Percentiles rank a stretch among this genome's conserved stretches.
phyloP scores from a whole-genome alignment of 345 rosid species.

The Angophora floribunda region DNA sequence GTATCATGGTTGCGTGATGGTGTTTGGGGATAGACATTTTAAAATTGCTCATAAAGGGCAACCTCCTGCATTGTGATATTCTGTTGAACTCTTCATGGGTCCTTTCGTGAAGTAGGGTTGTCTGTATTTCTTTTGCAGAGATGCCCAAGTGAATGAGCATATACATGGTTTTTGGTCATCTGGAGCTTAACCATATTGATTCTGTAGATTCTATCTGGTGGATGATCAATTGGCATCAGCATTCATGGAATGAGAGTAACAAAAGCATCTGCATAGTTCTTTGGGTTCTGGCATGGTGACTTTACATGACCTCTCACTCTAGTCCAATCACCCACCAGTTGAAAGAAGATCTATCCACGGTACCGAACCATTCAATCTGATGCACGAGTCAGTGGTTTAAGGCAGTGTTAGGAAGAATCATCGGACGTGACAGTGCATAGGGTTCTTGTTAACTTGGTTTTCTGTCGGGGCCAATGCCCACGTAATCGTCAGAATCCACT shows the following conservation, averaged over 20 bases:
- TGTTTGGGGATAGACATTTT: neutral
- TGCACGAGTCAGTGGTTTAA: neutral
- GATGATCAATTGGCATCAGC: neutral
- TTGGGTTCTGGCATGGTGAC: neutral
- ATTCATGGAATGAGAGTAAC: neutral
- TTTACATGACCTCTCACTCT: neutral
- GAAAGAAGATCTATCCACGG: neutral
- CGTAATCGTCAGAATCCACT: neutral
- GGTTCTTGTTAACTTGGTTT: neutral
- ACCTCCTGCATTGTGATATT: neutral
- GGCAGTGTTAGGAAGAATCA: neutral
- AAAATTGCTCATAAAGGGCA: neutral
- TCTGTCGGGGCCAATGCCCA: neutral
- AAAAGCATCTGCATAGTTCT: neutral
- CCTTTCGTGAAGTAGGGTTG: neutral
- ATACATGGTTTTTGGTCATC: neutral
- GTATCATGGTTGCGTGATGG: neutral
- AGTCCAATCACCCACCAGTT: no score
- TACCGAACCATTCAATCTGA: neutral
- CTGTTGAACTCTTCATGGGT: neutral
- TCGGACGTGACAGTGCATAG: neutral
- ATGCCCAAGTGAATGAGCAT: neutral
- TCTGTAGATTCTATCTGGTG: neutral
- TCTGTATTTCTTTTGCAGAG: neutral
- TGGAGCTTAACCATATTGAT: neutral